Percentiles rank a stretch among this genome's conserved stretches.
phyloP scores from a whole-genome alignment of 1,139 yeast genomes.

The Geotrichum europaeum region DNA sequence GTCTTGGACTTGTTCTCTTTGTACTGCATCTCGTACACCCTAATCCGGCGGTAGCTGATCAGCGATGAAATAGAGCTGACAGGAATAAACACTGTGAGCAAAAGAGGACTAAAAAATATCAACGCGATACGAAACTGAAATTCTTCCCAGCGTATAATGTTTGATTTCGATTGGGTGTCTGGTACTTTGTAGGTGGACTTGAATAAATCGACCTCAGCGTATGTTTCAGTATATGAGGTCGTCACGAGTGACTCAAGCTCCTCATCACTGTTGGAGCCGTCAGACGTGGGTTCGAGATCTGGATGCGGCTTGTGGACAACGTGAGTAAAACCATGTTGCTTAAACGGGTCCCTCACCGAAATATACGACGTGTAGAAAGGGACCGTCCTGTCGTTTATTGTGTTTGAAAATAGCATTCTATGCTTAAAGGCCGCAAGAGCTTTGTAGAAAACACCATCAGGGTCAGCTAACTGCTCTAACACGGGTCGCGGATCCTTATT shows the following conservation, averaged over 20 bases:
- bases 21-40: slow-evolving; percentile 15
- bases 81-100: slow-evolving; percentile 26
- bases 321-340: slow-evolving; percentile 24
- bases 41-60: slow-evolving; percentile 24
- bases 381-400: slow-evolving; percentile 65
- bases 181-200: slow-evolving; percentile 20
- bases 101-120: slow-evolving; percentile 22
- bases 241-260: background rate
- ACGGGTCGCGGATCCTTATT: slow-evolving; percentile 20
- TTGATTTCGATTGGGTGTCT: slow-evolving; percentile 7
- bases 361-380: slow-evolving; percentile 51
- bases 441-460: slow-evolving; percentile 43
- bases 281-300: slow-evolving; percentile 1
- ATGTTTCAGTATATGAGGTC: slow-evolving; percentile 17
- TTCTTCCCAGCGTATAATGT: slow-evolving; percentile 4
- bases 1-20: background rate
- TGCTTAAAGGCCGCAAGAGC: slow-evolving; percentile 56
- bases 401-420: slow-evolving; percentile 62
- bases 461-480: slow-evolving; percentile 52
- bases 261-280: slow-evolving; percentile 15
- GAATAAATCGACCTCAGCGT: slow-evolving; percentile 27
- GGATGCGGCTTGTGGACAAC: slow-evolving; percentile 16
- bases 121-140: slow-evolving; percentile 21
- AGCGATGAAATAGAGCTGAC: slow-evolving; percentile 25
- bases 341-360: slow-evolving; percentile 45